Base-by-base conservation (phyloP, 2,329 filamentous ascomycete genomes). In the Scorias spongiosa region DNA sequence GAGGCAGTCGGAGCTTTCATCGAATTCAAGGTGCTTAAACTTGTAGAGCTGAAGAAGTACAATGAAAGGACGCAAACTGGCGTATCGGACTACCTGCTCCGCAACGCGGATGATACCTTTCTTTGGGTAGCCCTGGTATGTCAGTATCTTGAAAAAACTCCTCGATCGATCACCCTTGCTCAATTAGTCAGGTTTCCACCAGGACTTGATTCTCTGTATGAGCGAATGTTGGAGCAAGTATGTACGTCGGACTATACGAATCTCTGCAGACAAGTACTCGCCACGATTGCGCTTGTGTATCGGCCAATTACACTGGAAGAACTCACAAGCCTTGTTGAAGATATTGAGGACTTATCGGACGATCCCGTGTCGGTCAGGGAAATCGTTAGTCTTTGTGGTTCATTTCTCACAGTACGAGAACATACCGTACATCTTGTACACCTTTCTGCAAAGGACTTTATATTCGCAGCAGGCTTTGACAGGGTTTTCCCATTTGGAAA, bases 111-210 rank as follows among this genome's bases (percentile, higher is more conserved):
- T 12, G 55, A 49, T 7, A 70, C 66, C 0, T 68, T 68, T 42
- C 62, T 70, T 28, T 69, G 64, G 66, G 66, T 66, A 17, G 59
- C 65, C 14, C 56, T 68, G 37, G 63, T 66, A 9, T 64, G 54
- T 44, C 44, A 63, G 49, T 46, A 55, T 8, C 59, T 66, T 8
- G 44, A 40, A 26, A 43, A 54, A 1, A 42, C 51, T 3, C 11
- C n/a, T n/a, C n/a, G n/a, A n/a, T n/a, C n/a, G n/a, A n/a, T n/a
- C n/a, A n/a, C n/a, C n/a, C n/a, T n/a, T n/a, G n/a, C n/a, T n/a
- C n/a, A n/a, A n/a, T n/a, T n/a, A n/a, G n/a, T n/a, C n/a, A n/a
- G n/a, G n/a, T n/a, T n/a, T 32, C 64, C 63, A 4, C 43, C 52
- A 1, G 61, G 61, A 0, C 58, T 70, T 0, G 41, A 64, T 28